phyloP scores from a whole-genome alignment of 495 filamentous ascomycete species.

The Monascus purpureus region DNA sequence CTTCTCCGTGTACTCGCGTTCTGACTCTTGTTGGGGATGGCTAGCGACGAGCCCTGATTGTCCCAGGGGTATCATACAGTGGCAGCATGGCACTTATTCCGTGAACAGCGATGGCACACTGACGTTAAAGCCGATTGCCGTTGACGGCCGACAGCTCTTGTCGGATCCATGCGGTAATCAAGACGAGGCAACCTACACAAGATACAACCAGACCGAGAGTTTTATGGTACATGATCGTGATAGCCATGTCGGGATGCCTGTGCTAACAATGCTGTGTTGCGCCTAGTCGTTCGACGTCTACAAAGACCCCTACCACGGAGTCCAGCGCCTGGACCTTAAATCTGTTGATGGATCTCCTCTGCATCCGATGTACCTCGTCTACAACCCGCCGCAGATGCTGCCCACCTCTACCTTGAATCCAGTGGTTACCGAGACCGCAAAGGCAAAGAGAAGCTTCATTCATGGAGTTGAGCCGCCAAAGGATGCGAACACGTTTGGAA shows the following conservation, averaged over 20 bases:
- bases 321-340: slow-evolving; percentile 52
- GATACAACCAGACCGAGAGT: slow-evolving; percentile 55
- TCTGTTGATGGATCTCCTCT: slow-evolving; percentile 51
- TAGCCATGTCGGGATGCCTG: too few relatives aligned
- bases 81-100: slow-evolving; percentile 57
- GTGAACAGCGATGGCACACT: slow-evolving; percentile 44
- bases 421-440: slow-evolving; percentile 22
- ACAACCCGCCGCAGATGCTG: slow-evolving; percentile 59
- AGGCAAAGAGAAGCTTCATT: slow-evolving; percentile 13
- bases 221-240: slow-evolving; percentile 40
- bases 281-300: slow-evolving; percentile 46
- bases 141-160: slow-evolving; percentile 58
- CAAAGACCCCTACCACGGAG: slow-evolving; percentile 46
- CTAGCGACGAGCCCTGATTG: slow-evolving; percentile 49
- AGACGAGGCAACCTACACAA: slow-evolving; percentile 40
- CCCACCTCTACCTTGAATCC: slow-evolving; percentile 58
- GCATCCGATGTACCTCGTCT: slow-evolving; percentile 61
- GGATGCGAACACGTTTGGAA: slow-evolving; percentile 25
- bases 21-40: neutral
- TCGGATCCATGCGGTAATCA: slow-evolving; percentile 48
- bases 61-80: slow-evolving; percentile 59
- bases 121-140: slow-evolving; percentile 44
- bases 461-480: slow-evolving; percentile 15
- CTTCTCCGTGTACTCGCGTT: neutral
- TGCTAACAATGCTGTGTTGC: too few relatives aligned